Conservation (phyloP, 352 stramenopile genomes). For the Pythium aristosporum region DNA sequence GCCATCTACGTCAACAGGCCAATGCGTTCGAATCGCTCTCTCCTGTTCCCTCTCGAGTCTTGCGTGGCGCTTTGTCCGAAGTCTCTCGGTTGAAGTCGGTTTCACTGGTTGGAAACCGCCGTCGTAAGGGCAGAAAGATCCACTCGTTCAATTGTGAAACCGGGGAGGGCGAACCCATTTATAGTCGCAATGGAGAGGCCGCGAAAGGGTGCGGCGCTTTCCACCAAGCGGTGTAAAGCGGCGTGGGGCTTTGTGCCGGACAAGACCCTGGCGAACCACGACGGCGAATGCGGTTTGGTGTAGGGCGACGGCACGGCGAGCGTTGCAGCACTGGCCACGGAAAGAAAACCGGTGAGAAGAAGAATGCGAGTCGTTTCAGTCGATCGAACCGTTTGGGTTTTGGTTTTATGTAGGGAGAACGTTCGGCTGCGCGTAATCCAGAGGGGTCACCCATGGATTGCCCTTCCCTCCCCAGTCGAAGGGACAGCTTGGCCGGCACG, state of each 20-base stretch:
- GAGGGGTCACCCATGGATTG: conserved; percentile 7
- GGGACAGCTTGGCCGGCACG: neutral
- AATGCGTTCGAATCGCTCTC: neutral
- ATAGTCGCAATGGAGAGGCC: neutral
- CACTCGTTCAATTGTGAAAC: conserved; percentile 12
- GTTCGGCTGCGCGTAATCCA: conserved; percentile 18
- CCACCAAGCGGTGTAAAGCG: conserved; percentile 1
- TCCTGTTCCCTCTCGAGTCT: conserved; percentile 10
- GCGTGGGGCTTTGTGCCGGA: neutral
- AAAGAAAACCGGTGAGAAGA: conserved; percentile 28
- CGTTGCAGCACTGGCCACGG: conserved; percentile 21
- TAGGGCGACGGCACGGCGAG: neutral
- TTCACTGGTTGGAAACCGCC: conserved; percentile 24
- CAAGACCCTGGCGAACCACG: conserved; percentile 1
- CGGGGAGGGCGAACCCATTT: conserved; percentile 20
- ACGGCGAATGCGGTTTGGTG: conserved; percentile 1
- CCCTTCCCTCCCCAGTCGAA: too few relatives aligned
- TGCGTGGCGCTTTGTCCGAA: conserved; percentile 13
- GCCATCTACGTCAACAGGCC: conserved; percentile 9
- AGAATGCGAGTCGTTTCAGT: conserved; percentile 24
- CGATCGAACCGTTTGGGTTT: conserved; percentile 19
- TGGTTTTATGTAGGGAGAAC: conserved; percentile 10
- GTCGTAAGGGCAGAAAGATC: conserved; percentile 20
- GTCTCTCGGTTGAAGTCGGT: conserved; percentile 24
- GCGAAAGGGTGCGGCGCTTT: conserved; percentile 22